Conservation (phyloP, 2,329 filamentous ascomycete species). For the Cryphonectria parasitica region DNA sequence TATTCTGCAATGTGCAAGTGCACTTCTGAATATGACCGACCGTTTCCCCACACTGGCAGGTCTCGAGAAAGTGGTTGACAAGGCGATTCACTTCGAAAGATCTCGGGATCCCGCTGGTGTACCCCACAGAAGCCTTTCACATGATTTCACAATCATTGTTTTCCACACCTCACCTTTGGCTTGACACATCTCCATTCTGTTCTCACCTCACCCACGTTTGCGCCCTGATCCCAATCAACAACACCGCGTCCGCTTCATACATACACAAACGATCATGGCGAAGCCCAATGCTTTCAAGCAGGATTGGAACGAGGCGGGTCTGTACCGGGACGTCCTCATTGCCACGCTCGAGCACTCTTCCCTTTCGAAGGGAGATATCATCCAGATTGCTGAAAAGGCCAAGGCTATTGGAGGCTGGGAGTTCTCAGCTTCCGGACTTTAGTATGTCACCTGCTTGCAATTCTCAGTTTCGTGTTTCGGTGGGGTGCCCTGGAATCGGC, state of each 20-base stretch:
- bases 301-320: constrained; percentile 45
- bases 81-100: constrained; percentile 20
- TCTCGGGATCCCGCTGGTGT: constrained; percentile 32
- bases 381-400: constrained; percentile 33
- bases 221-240: neutral
- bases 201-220: neutral
- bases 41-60: constrained; percentile 38
- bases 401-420: constrained; percentile 30
- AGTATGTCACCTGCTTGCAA: constrained; percentile 17
- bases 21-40: constrained; percentile 35
- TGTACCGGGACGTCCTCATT: constrained; percentile 50
- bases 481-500: neutral
- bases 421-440: constrained; percentile 36
- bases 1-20: neutral
- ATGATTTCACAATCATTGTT: neutral
- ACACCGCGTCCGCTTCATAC: neutral
- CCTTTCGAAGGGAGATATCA: constrained; percentile 35
- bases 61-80: constrained; percentile 31
- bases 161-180: no score
- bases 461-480: neutral
- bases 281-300: constrained; percentile 24
- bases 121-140: constrained; percentile 31
- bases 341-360: constrained; percentile 45
- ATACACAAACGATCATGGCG: constrained; percentile 5
- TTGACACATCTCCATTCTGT: neutral